phyloP scores from a whole-genome alignment of 805 yeast genomes.

The Suhomyces sp. region DNA sequence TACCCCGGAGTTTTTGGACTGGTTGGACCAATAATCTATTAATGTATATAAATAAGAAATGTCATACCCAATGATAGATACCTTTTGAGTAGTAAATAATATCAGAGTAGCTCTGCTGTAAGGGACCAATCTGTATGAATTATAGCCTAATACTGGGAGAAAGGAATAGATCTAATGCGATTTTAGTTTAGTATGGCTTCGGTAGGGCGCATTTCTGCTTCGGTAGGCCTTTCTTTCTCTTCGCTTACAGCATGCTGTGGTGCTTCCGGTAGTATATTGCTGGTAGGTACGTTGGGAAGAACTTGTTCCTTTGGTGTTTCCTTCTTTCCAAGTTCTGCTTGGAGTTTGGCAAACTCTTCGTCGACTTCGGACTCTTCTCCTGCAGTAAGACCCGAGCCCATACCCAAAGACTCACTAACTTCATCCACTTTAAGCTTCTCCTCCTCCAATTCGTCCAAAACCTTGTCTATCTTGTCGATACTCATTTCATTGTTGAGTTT shows the following conservation, averaged over 20 bases:
- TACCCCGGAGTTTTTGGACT: conserved; percentile 92
- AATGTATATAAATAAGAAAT: not conserved
- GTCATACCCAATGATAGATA: not conserved
- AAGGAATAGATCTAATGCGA: not conserved
- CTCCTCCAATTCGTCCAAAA: conserved; percentile 82
- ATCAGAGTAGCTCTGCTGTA: too few relatives aligned
- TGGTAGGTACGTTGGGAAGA: conserved; percentile 18
- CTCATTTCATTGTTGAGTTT: conserved; percentile 77
- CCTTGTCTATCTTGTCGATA: conserved; percentile 70
- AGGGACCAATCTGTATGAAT: too few relatives aligned
- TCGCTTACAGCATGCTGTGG: conserved; percentile 13
- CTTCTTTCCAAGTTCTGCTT: conserved; percentile 37
- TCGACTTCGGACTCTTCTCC: conserved; percentile 63
- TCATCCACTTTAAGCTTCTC: conserved; percentile 78
- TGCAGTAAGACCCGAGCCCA: conserved; percentile 38
- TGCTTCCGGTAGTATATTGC: conserved; percentile 24
- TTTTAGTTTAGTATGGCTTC: conserved; percentile 1
- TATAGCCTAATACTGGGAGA: too few relatives aligned
- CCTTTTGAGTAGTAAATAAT: too few relatives aligned
- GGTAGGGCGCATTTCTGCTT: not conserved
- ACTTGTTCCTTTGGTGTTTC: conserved; percentile 12
- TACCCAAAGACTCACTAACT: conserved; percentile 52
- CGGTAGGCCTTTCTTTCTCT: not conserved
- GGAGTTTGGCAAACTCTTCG: conserved; percentile 53
- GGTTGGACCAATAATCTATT: conserved; percentile 51